A percentile compares a stretch with the other conserved stretches of the same genome.
Conservation (phyloP, 2,329 filamentous ascomycete species). For the Penicillium fuscoglaucum region DNA sequence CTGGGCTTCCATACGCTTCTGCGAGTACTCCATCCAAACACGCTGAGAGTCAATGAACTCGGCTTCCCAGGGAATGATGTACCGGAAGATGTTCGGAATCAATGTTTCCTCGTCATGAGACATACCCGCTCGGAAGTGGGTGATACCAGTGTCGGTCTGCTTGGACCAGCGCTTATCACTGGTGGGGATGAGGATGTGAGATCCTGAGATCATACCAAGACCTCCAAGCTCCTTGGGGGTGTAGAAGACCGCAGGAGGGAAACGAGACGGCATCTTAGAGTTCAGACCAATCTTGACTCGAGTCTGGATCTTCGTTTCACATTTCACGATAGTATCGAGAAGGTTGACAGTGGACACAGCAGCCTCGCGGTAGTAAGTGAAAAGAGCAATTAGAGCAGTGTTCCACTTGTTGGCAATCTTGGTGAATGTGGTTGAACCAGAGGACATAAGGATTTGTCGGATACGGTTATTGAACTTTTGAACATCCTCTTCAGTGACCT, state of each 20-base stretch:
- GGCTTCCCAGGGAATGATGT: slow-evolving; percentile 98
- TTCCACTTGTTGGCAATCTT: slow-evolving; percentile 99
- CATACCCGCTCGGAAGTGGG: slow-evolving; percentile 97
- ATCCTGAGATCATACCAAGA: slow-evolving; percentile 97
- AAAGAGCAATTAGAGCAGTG: slow-evolving; percentile 91
- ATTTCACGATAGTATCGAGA: slow-evolving; percentile 97
- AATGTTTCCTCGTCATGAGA: slow-evolving; percentile 96
- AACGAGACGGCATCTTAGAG: slow-evolving; percentile 98
- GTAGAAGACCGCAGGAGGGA: slow-evolving; percentile 97
- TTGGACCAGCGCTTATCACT: slow-evolving; percentile 98
- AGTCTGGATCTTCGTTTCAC: slow-evolving; percentile 98
- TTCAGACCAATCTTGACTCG: slow-evolving; percentile 98
- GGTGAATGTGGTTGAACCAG: slow-evolving; percentile 97
- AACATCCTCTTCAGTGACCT: slow-evolving; percentile 96
- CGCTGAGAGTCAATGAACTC: slow-evolving; percentile 99
- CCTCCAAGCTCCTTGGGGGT: slow-evolving; percentile 97
- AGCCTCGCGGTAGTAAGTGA: slow-evolving; percentile 97
- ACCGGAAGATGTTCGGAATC: slow-evolving; percentile 98
- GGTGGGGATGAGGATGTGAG: slow-evolving; percentile 93
- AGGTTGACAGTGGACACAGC: slow-evolving; percentile 93
- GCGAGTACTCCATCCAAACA: slow-evolving; percentile 98
- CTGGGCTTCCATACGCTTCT: slow-evolving; percentile 94
- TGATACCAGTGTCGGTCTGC: slow-evolving; percentile 95
- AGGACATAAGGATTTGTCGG: slow-evolving; percentile 97
- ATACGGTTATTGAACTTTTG: slow-evolving; percentile 99